Conservation (phyloP, 2,329 filamentous ascomycete genomes). For the Penicillium sp. region DNA sequence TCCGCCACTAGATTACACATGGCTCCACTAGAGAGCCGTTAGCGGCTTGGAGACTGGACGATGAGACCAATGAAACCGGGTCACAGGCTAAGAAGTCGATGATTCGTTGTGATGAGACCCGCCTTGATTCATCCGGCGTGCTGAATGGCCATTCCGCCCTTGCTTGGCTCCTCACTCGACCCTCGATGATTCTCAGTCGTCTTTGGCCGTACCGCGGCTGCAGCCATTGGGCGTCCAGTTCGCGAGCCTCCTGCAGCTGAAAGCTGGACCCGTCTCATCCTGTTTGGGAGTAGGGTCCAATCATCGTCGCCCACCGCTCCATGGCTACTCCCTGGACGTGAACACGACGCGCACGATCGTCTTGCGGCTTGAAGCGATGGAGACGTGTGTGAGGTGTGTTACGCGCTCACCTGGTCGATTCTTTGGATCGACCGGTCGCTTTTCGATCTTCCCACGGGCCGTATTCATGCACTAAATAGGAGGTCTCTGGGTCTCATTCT, state of each 20-base stretch:
- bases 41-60: slow-evolving; percentile 20
- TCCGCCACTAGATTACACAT: not conserved
- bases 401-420: slow-evolving; percentile 4
- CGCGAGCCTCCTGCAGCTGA: slow-evolving; percentile 26
- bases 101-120: not conserved
- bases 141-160: slow-evolving; percentile 20
- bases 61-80: slow-evolving; percentile 2
- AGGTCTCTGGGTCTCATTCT: no score
- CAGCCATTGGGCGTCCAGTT: slow-evolving; percentile 25
- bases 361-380: slow-evolving; percentile 31
- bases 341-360: slow-evolving; percentile 18
- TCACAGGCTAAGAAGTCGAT: not conserved
- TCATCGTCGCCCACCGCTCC: slow-evolving; percentile 18
- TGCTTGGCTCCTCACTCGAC: slow-evolving; percentile 12
- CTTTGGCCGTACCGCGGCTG: slow-evolving; percentile 23
- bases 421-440: no score
- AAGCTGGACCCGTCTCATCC: slow-evolving; percentile 16
- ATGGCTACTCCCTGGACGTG: slow-evolving; percentile 23
- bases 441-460: no score
- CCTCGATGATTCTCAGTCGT: slow-evolving; percentile 18
- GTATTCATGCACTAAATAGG: no score
- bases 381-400: slow-evolving; percentile 32
- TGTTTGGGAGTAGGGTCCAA: slow-evolving; percentile 18
- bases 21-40: slow-evolving; percentile 5
- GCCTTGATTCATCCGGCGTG: not conserved